Percentiles rank a stretch among this genome's conserved stretches.
These are phyloP conservation scores for Colletotrichum salicis DNA, from an alignment of 2,329 filamentous ascomycete genomes.

Conservation along the genomic window DNA sequence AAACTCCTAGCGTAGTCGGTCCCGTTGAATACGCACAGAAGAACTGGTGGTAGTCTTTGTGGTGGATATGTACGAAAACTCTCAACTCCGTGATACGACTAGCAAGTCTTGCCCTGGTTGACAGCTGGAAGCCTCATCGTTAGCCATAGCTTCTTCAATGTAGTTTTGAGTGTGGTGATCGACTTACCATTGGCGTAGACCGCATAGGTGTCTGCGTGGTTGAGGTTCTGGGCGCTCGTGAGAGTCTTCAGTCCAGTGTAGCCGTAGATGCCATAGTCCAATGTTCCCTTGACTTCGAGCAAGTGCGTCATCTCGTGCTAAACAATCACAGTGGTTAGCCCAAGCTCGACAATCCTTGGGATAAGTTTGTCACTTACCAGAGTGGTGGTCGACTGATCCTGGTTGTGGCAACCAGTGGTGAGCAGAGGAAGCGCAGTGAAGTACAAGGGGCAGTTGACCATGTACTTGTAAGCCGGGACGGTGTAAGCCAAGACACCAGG, in stretches of 20 bases:
- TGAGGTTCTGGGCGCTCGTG: slow-evolving; percentile 26
- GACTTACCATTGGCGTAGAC: slow-evolving; percentile 35
- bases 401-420: slow-evolving; percentile 63
- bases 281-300: slow-evolving; percentile 65
- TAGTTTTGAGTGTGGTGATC: too few species aligned
- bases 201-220: slow-evolving; percentile 37
- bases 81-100: not conserved
- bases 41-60: not conserved
- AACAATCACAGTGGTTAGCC: slow-evolving; percentile 70
- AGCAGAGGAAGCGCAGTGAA: slow-evolving; percentile 64
- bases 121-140: not conserved
- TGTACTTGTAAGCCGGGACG: slow-evolving; percentile 60
- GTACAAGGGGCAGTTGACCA: slow-evolving; percentile 71
- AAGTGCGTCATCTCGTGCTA: slow-evolving; percentile 72
- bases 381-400: slow-evolving; percentile 66
- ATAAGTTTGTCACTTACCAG: not conserved
- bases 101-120: slow-evolving; percentile 21
- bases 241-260: slow-evolving; percentile 32
- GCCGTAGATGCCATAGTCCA: slow-evolving; percentile 36
- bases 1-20: not conserved
- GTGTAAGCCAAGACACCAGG: slow-evolving; percentile 69
- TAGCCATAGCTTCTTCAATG: not conserved
- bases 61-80: not conserved
- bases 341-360: too few species aligned
- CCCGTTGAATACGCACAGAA: slow-evolving; percentile 9